Evolutionary conservation across 1,284 basidiomycete species (phyloP).

Genomic region (Tausonia pullulans): DNA sequence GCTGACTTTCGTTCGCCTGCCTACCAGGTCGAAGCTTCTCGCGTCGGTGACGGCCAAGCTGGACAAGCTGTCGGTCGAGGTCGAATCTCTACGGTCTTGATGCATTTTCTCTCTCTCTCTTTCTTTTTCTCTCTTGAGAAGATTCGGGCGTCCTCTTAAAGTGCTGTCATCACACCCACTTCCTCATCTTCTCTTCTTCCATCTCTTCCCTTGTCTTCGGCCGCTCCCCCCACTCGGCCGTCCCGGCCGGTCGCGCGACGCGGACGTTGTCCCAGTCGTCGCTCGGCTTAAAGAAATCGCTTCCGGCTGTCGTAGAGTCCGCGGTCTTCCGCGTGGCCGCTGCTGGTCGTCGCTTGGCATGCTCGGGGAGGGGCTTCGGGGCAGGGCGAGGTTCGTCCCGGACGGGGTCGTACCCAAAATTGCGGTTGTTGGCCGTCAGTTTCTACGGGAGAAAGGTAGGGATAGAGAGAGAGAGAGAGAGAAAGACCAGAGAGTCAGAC

Average conservation of each 20-base stretch:
- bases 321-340: background rate
- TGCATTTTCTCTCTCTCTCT: background rate
- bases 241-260: constrained; percentile 9
- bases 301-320: background rate
- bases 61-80: constrained; percentile 7
- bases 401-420: background rate
- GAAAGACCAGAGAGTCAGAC: background rate
- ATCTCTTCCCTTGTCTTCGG: constrained; percentile 6
- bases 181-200: constrained; percentile 7
- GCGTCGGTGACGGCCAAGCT: constrained; percentile 11
- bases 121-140: background rate
- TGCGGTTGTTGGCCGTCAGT: background rate
- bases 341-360: background rate
- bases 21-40: constrained; percentile 10
- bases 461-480: background rate
- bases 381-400: background rate
- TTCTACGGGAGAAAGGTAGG: background rate
- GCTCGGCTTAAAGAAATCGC: background rate
- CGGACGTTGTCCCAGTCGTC: constrained; percentile 9
- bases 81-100: background rate
- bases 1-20: background rate
- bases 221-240: constrained; percentile 13
- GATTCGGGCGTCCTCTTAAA: background rate
- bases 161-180: background rate
- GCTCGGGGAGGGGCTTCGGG: constrained; percentile 1